A percentile compares a stretch with the other conserved stretches of the same genome.
Evolutionary conservation across 2,329 filamentous ascomycete genomes (phyloP).

Genomic region (Furcasterigmium sp.): DNA sequence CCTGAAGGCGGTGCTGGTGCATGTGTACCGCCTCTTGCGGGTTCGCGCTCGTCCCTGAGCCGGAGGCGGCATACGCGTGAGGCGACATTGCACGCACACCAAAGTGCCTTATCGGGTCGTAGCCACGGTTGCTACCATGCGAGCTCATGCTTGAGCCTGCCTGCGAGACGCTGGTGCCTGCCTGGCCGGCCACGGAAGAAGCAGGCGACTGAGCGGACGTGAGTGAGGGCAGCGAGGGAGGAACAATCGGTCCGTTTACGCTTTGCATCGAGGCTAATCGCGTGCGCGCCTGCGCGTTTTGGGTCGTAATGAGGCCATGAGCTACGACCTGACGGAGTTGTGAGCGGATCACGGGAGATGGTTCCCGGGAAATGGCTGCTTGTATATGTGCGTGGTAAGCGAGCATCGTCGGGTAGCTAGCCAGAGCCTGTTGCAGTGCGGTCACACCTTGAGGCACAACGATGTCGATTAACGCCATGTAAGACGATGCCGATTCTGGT

Average conservation of each 20-base stretch:
- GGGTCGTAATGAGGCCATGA: constrained; percentile 37
- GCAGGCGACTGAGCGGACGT: background rate
- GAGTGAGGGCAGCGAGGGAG: constrained; percentile 5
- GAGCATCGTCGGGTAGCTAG: constrained; percentile 42
- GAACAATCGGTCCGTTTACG: constrained; percentile 6
- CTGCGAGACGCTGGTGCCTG: background rate
- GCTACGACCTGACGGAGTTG: constrained; percentile 46
- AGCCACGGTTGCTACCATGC: background rate
- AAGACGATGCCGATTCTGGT: constrained; percentile 30
- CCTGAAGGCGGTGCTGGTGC: background rate
- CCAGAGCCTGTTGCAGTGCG: constrained; percentile 39
- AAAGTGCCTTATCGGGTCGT: background rate
- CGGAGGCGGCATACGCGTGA: background rate
- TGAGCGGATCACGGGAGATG: constrained; percentile 39
- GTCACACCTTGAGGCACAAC: constrained; percentile 44
- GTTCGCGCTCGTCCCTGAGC: background rate
- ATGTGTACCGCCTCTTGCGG: background rate
- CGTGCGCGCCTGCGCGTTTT: constrained; percentile 34
- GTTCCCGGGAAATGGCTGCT: constrained; percentile 44
- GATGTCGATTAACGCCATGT: constrained; percentile 47
- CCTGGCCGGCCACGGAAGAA: background rate
- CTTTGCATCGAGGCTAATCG: constrained; percentile 18
- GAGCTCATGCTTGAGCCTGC: background rate
- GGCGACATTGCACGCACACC: background rate
- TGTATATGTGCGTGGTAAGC: constrained; percentile 43